A percentile compares a stretch with the other conserved stretches of the same genome.
phyloP scores from a whole-genome alignment of 1,284 basidiomycete genomes.

The Sphagnurus paluster region DNA sequence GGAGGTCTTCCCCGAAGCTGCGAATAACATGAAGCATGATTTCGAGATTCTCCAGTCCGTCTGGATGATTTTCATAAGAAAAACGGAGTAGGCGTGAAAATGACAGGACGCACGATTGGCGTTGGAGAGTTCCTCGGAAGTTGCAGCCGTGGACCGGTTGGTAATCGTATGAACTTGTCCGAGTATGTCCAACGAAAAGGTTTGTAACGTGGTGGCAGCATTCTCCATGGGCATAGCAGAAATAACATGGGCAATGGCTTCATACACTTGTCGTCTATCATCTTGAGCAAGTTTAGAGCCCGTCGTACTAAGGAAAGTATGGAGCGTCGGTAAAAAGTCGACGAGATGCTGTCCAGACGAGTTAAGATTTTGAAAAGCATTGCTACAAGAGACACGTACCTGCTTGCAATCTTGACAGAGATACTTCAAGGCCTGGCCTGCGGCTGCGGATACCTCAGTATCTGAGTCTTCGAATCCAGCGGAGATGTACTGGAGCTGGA shows the following conservation, averaged over 20 bases:
- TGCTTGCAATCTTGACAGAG: slow-evolving; percentile 95
- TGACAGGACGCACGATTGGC: slow-evolving; percentile 56
- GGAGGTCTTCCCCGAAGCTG: slow-evolving; percentile 80
- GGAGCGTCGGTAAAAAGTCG: slow-evolving; percentile 89
- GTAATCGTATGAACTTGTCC: slow-evolving; percentile 67
- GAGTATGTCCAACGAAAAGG: slow-evolving; percentile 79
- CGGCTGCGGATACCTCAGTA: slow-evolving; percentile 86
- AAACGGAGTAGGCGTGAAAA: slow-evolving; percentile 12
- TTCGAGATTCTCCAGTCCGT: slow-evolving; percentile 88
- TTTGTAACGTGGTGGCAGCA: slow-evolving; percentile 81
- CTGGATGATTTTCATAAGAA: slow-evolving; percentile 31
- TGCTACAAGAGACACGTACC: slow-evolving; percentile 49
- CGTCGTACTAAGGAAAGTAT: slow-evolving; percentile 82
- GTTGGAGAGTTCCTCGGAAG: slow-evolving; percentile 62
- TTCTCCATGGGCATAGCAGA: slow-evolving; percentile 87
- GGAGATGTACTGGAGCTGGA: slow-evolving; percentile 90
- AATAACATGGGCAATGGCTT: slow-evolving; percentile 95
- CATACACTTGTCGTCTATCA: slow-evolving; percentile 90
- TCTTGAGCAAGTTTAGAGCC: slow-evolving; percentile 82
- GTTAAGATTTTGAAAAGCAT: neutral
- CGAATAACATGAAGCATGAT: slow-evolving; percentile 82
- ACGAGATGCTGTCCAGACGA: slow-evolving; percentile 84
- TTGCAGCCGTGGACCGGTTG: slow-evolving; percentile 47
- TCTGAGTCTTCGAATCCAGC: slow-evolving; percentile 86
- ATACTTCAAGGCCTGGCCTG: slow-evolving; percentile 95